phyloP scores from a whole-genome alignment of 1,139 yeast genomes.

The Insectozyma bohioensis region DNA sequence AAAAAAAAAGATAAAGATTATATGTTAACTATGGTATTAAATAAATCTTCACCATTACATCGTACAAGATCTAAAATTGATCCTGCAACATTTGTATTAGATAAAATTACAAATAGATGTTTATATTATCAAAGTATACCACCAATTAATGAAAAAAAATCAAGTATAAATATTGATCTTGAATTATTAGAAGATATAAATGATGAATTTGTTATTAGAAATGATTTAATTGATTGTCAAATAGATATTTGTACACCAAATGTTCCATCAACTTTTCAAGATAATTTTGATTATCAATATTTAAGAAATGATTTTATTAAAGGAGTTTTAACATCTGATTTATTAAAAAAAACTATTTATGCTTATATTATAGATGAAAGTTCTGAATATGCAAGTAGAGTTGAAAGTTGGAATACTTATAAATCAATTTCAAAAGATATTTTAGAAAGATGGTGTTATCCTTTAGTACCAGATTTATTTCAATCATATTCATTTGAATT shows the following conservation, averaged over 20 bases:
- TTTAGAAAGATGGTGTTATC: slow-evolving; percentile 89
- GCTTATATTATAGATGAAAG: slow-evolving; percentile 68
- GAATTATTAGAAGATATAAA: slow-evolving; percentile 73
- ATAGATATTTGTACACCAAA: slow-evolving; percentile 94
- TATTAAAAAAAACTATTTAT: slow-evolving; percentile 86
- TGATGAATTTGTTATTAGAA: slow-evolving; percentile 76
- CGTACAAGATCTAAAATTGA: slow-evolving; percentile 76
- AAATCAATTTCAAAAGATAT: slow-evolving; percentile 91
- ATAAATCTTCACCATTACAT: slow-evolving; percentile 84
- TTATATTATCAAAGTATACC: slow-evolving; percentile 79
- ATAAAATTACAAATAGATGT: slow-evolving; percentile 71
- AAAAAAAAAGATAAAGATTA: slow-evolving; percentile 80
- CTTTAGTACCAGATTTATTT: slow-evolving; percentile 86
- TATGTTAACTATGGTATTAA: slow-evolving; percentile 88
- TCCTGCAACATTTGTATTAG: slow-evolving; percentile 83
- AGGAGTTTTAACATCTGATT: slow-evolving; percentile 88
- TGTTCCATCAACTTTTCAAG: slow-evolving; percentile 94
- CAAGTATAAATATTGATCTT: slow-evolving; percentile 73
- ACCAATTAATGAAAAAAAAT: slow-evolving; percentile 53
- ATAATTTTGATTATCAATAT: slow-evolving; percentile 89
- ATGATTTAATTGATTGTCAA: slow-evolving; percentile 93
- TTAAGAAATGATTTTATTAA: slow-evolving; percentile 84
- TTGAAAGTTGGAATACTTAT: slow-evolving; percentile 89
- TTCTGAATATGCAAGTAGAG: slow-evolving; percentile 85
- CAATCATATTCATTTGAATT: slow-evolving; percentile 78